Percentiles rank a stretch among this genome's conserved stretches.
Evolutionary conservation across 2,329 filamentous ascomycete genomes (phyloP).

Genomic region (Fonsecaea monophora): DNA sequence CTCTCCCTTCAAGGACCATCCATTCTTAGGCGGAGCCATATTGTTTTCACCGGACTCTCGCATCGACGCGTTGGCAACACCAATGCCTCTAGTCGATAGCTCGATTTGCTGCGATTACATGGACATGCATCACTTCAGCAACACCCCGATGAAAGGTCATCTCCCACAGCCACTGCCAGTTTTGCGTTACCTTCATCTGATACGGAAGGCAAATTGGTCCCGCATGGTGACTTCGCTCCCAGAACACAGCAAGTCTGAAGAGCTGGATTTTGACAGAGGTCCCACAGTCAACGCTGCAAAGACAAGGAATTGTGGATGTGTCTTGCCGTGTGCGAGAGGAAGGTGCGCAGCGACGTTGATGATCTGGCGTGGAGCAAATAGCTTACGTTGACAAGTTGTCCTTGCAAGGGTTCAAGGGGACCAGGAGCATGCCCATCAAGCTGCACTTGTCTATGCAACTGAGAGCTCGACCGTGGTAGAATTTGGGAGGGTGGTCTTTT

Average conservation of each 20-base stretch:
- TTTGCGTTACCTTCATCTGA: background rate
- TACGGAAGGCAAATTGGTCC: background rate
- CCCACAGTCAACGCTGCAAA: slow-evolving; percentile 7
- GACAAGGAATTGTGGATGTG: slow-evolving; percentile 34
- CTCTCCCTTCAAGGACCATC: background rate
- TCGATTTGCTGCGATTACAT: background rate
- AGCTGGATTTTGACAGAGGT: background rate
- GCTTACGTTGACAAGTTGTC: slow-evolving; percentile 26
- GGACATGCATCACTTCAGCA: background rate
- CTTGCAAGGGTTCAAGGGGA: slow-evolving; percentile 27
- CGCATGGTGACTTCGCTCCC: background rate
- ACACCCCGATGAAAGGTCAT: background rate
- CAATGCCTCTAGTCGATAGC: background rate
- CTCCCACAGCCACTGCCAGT: background rate
- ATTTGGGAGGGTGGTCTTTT: background rate
- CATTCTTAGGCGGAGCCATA: background rate
- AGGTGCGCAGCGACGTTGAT: slow-evolving; percentile 13
- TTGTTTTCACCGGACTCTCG: background rate
- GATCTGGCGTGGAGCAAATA: background rate
- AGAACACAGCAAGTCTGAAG: background rate
- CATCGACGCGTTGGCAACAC: background rate
- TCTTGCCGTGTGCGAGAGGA: slow-evolving; percentile 30
- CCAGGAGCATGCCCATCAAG: slow-evolving; percentile 30
- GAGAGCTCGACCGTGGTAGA: background rate
- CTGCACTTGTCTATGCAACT: slow-evolving; percentile 34